These are phyloP conservation scores for Lasiosphaeria miniovina DNA, from an alignment of 495 filamentous ascomycete genomes.

Conservation along the genomic window DNA sequence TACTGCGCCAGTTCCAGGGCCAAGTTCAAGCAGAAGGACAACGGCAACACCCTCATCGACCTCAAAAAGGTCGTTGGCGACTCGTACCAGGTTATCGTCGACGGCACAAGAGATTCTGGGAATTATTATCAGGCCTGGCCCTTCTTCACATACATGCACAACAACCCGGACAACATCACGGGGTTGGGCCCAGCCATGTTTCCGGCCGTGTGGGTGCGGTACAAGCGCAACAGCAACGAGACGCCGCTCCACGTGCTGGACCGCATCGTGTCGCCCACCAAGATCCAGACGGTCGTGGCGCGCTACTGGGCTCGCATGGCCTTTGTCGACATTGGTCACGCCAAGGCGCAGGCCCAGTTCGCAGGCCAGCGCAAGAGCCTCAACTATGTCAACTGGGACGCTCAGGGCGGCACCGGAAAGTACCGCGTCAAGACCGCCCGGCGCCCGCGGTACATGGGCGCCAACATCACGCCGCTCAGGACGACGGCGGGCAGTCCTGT, in stretches of 20 bases:
- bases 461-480: conserved; percentile 45
- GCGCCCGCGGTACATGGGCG: conserved; percentile 44
- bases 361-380: conserved; percentile 27
- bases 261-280: conserved; percentile 26
- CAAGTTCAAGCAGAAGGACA: conserved; percentile 26
- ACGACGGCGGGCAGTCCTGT: conserved; percentile 20
- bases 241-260: conserved; percentile 43
- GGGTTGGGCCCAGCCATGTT: conserved; percentile 37
- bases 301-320: conserved; percentile 49
- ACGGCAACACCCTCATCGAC: conserved; percentile 39
- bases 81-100: conserved; percentile 44
- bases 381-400: conserved; percentile 43
- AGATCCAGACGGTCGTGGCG: conserved; percentile 39
- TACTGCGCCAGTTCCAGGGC: conserved; percentile 31
- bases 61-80: conserved; percentile 42
- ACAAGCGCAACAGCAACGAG: conserved; percentile 42
- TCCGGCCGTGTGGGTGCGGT: conserved; percentile 39
- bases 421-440: conserved; percentile 43
- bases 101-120: conserved; percentile 32
- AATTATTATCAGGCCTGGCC: conserved; percentile 40
- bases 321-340: conserved; percentile 43
- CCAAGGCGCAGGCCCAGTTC: conserved; percentile 34
- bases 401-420: conserved; percentile 29
- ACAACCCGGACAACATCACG: conserved; percentile 41
- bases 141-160: conserved; percentile 40